These are phyloP conservation scores for Russula virescens DNA, from an alignment of 768 basidiomycete species.

Conservation along the genomic window DNA sequence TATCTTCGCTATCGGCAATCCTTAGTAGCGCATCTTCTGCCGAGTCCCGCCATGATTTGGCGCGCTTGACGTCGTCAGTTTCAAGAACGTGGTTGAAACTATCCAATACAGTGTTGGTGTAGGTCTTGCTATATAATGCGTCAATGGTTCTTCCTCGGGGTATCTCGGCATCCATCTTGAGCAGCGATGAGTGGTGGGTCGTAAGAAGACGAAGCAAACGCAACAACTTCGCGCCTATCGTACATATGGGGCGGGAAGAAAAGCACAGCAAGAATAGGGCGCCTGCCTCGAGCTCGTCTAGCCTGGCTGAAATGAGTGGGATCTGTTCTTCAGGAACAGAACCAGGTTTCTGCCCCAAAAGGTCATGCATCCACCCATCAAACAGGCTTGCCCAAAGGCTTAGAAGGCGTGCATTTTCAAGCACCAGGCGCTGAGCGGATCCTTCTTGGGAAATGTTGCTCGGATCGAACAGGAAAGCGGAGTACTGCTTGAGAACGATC, in stretches of 20 bases:
- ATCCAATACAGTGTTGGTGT: slow-evolving; percentile 44
- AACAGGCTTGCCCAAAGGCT: slow-evolving; percentile 70
- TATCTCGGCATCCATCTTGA: slow-evolving; percentile 21
- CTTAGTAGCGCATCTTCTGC: slow-evolving; percentile 53
- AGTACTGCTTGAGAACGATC: slow-evolving; percentile 57
- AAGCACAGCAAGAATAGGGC: slow-evolving; percentile 70
- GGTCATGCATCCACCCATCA: slow-evolving; percentile 56
- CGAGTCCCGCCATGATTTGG: slow-evolving; percentile 62
- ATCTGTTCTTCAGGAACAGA: slow-evolving; percentile 37
- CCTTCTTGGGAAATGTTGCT: slow-evolving; percentile 55
- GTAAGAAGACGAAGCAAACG: slow-evolving; percentile 50
- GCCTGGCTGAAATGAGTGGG: slow-evolving; percentile 39
- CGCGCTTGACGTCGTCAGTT: slow-evolving; percentile 49
- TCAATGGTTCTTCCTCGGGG: slow-evolving; percentile 42
- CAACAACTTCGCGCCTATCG: slow-evolving; percentile 57
- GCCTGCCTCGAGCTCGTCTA: slow-evolving; percentile 63
- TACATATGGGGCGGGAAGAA: slow-evolving; percentile 44
- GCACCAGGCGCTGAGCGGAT: slow-evolving; percentile 53
- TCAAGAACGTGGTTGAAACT: slow-evolving; percentile 67
- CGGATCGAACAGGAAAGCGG: slow-evolving; percentile 70
- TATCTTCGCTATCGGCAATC: slow-evolving; percentile 65
- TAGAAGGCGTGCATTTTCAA: slow-evolving; percentile 64
- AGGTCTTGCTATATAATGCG: slow-evolving; percentile 46
- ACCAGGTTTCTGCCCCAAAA: slow-evolving; percentile 40
- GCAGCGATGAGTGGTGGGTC: slow-evolving; percentile 38